These are phyloP conservation scores for Dendrothele bispora DNA, from an alignment of 768 basidiomycete genomes.

Conservation along the genomic window DNA sequence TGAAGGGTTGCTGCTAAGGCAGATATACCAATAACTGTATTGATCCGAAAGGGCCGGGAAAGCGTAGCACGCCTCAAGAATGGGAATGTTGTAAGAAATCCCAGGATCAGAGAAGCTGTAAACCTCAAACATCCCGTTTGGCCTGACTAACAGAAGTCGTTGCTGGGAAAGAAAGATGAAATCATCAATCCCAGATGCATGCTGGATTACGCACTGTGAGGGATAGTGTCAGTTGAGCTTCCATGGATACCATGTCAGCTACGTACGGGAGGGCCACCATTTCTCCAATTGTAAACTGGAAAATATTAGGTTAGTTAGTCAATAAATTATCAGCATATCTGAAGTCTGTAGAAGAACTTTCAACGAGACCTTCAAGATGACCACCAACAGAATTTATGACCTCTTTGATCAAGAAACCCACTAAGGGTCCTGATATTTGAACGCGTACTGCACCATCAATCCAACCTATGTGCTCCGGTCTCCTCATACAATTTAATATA, in stretches of 20 bases:
- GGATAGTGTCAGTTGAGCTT: too few relatives aligned
- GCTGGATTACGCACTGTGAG: constrained; percentile 39
- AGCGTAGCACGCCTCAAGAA: constrained; percentile 34
- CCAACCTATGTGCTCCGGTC: constrained; percentile 27
- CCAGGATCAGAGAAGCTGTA: constrained; percentile 45
- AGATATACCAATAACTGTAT: constrained; percentile 54
- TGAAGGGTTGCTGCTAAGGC: constrained; percentile 51
- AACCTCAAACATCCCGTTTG: constrained; percentile 47
- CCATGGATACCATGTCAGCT: too few relatives aligned
- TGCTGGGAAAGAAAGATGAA: constrained; percentile 49
- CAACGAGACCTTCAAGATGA: constrained; percentile 44
- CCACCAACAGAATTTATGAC: constrained; percentile 38
- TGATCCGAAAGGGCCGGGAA: constrained; percentile 45
- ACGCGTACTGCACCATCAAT: constrained; percentile 42
- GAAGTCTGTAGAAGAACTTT: too few relatives aligned
- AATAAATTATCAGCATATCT: too few relatives aligned
- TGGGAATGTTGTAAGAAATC: constrained; percentile 26
- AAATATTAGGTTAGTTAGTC: too few relatives aligned
- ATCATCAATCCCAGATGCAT: constrained; percentile 47
- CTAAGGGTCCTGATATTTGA: constrained; percentile 44
- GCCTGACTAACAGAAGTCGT: constrained; percentile 47
- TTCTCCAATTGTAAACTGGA: too few relatives aligned
- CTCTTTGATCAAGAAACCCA: constrained; percentile 53
- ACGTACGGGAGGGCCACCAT: too few relatives aligned
- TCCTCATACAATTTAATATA: constrained; percentile 38